Percentiles rank a stretch among this genome's conserved stretches.
Conservation (phyloP, 352 stramenopile genomes). For the Globisporangium alternatum region DNA sequence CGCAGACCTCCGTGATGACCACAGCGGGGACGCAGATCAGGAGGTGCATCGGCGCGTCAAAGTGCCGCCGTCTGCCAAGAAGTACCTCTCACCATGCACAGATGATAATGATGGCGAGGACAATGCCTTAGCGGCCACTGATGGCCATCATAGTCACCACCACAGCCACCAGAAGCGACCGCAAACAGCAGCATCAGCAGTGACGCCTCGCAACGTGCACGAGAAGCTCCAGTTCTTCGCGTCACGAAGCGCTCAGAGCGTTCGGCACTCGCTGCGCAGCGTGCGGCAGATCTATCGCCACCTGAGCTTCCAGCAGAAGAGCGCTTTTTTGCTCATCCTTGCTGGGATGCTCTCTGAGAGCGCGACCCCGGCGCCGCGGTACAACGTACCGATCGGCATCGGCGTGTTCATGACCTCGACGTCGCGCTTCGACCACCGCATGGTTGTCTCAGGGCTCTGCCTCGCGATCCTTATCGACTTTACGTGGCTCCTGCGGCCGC, state of each 20-base stretch:
- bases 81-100: slow-evolving; percentile 8
- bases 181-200: not conserved
- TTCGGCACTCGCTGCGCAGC: not conserved
- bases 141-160: not conserved
- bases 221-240: slow-evolving; percentile 28
- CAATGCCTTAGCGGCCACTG: not conserved
- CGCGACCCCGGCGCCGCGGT: slow-evolving; percentile 54
- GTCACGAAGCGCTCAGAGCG: not conserved
- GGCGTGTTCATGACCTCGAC: slow-evolving; percentile 37
- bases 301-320: slow-evolving; percentile 49
- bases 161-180: not conserved
- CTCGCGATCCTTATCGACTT: slow-evolving; percentile 51
- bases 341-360: slow-evolving; percentile 61
- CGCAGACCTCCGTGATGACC: not conserved
- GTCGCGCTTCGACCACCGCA: slow-evolving; percentile 39
- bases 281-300: slow-evolving; percentile 27
- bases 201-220: slow-evolving; percentile 22
- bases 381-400: slow-evolving; percentile 72
- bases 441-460: slow-evolving; percentile 51
- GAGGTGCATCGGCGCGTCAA: slow-evolving; percentile 10
- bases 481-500: slow-evolving; percentile 60
- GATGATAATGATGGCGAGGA: not conserved
- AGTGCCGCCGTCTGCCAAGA: slow-evolving; percentile 8
- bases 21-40: not conserved
- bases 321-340: slow-evolving; percentile 53